Base-by-base conservation (phyloP, 192 early-diverging fungal species). In the Coemansia umbellata region DNA sequence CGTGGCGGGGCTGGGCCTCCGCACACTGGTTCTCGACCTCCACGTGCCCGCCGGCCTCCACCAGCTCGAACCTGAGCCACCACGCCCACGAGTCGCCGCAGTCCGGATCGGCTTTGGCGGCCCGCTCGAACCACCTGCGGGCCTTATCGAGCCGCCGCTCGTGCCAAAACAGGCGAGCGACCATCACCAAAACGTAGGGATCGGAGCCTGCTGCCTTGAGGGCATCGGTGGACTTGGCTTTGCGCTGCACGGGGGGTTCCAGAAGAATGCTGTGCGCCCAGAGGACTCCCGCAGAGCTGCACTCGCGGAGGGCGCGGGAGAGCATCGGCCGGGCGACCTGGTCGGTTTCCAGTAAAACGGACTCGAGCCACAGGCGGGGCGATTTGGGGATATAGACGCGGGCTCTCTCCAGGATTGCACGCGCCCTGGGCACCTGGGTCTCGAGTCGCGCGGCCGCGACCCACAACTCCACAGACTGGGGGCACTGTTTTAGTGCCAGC, bases 91-190 rank as follows among this genome's bases (percentile, higher is more conserved):
- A 79, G 63, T 99, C 97, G 5, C 97, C 97, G 5, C 83, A 69
- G 63, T 97, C 91, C 2, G 89, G 79, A 55, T 97, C 90, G 4
- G 84, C 85, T 36, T 85, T 83, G 5, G 85, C 77, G 1, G 95
- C 91, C 19, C 91, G 82, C 44, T 76, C 63, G 57, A 97, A 95
- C 97, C 97, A 99, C 26, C 78, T 82, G 17, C 95, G 63, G 7
- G 95, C 94, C 76, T 97, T 99, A 17, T 95, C 97, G 3, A 87
- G 60, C 53, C 95, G 94, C 17, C 92, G 77, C 65, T 99, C 97
- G 0, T 81, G 63, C 95, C 94, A 96, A 57, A 99, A 97, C 32
- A 97, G 61, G 7, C 94, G 69, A 1, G 95, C 95, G 2, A 97
- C 87, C 1, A 91, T 88, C 3, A 76, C 49, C 5, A 94, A 72